Evolutionary conservation across 2,329 filamentous ascomycete species (phyloP), one percentile per base, ranked within the genome.

Genomic region (Phaeoacremonium minimum): DNA sequence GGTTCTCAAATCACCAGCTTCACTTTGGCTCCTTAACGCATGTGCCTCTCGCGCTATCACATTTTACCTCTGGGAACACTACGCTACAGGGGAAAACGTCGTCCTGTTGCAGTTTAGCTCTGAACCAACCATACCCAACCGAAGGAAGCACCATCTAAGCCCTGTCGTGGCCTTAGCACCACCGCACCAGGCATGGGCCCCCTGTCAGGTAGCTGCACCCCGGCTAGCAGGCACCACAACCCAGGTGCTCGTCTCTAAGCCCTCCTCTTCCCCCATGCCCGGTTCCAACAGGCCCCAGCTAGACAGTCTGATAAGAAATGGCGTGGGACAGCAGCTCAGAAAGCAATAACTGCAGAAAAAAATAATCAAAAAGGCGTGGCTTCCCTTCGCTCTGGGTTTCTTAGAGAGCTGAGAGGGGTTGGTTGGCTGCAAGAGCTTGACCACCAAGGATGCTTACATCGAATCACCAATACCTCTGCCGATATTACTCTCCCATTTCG

Each of bases 151-250:
- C 38, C 39, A 37, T 26, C 38, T 40, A 43, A 48, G 46, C 46
- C 50, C 49, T 40, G 40, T 49, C 46, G 31, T 41, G 40, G 43
- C 43, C 46, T 44, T 45, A 46, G 48, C 50, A 51, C 36, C 49
- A 42, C 35, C 36, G 43, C 46, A 45, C 28, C 41, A 39, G 41
- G 42, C 46, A 44, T 46, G 44, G 39, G 41, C 38, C 45, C 46
- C 46, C 44, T 37, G 37, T 36, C 32, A 18, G 40, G 26, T 33
- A 43, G 39, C 41, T 47, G 42, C 42, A 54, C 49, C 50, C 47
- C 46, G 38, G 51, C 42, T 36, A 40, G 41, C 38, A 44, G 30
- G 31, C 39, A 40, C 39, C 40, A 15, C 22, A 26, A 38, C 33
- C 45, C 37, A 48, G 45, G 37, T 33, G 37, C 39, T 37, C 40